These are phyloP conservation scores for Rhipidocladum racemiflorum DNA, from an alignment of 176 grass and related monocot species.

Conservation along the genomic window DNA sequence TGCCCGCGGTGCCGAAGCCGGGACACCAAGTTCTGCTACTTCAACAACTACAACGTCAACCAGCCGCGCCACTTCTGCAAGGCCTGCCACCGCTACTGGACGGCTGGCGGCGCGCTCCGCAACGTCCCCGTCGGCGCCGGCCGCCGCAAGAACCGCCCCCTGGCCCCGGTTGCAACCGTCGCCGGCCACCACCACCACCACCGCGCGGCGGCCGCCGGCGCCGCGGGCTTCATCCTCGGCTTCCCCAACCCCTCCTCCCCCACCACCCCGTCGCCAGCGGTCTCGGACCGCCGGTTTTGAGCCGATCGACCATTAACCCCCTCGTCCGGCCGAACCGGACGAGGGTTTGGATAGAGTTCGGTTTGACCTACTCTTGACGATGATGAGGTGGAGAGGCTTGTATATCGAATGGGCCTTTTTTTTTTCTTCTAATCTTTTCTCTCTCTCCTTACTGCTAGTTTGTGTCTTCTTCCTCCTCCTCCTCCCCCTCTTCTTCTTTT, in stretches of 20 bases:
- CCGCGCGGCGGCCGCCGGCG: neutral
- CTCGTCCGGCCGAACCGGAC: neutral
- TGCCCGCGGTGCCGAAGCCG: conserved; percentile 68
- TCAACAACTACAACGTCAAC: conserved; percentile 77
- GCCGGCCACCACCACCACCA: conserved; percentile 8
- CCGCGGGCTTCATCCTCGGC: conserved; percentile 37
- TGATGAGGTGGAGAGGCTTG: neutral
- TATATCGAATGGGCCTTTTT: conserved; percentile 2
- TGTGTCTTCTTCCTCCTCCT: neutral
- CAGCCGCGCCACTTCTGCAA: conserved; percentile 90
- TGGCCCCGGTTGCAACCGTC: conserved; percentile 4
- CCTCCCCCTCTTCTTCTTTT: neutral
- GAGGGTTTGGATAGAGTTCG: neutral
- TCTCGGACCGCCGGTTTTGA: conserved; percentile 45
- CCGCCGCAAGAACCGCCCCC: conserved; percentile 51
- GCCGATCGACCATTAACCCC: neutral
- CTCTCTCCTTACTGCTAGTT: neutral
- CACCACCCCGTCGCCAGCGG: conserved; percentile 18
- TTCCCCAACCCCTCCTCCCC: conserved; percentile 38
- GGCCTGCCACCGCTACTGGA: conserved; percentile 93
- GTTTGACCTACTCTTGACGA: conserved; percentile 24
- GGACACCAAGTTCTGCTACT: conserved; percentile 79
- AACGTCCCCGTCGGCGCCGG: conserved; percentile 79
- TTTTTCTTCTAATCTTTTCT: neutral
- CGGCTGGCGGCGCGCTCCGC: conserved; percentile 75